Conservation (phyloP, 129 eudicot genomes). For the Pittosporum tobira region DNA sequence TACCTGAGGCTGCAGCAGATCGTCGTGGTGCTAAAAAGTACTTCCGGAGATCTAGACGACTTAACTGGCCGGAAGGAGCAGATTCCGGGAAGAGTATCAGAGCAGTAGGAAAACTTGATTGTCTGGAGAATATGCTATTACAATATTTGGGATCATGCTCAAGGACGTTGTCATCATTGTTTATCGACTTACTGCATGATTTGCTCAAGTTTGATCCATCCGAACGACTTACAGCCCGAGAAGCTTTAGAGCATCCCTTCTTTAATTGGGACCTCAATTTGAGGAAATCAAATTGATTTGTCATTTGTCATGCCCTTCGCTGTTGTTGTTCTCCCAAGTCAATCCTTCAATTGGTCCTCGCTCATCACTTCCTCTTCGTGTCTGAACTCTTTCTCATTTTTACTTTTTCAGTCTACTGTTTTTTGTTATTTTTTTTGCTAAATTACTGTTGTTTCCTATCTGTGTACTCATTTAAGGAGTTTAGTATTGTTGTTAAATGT, state of each 20-base stretch:
- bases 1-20: slow-evolving; percentile 51
- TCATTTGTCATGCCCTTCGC: no score
- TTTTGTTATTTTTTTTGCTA: no score
- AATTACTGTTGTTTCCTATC: no score
- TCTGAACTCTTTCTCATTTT: no score
- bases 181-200: slow-evolving; percentile 55
- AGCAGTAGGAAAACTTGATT: slow-evolving; percentile 76
- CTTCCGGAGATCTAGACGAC: slow-evolving; percentile 54
- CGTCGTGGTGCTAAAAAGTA: slow-evolving; percentile 69
- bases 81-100: slow-evolving; percentile 79
- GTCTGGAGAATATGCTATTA: slow-evolving; percentile 56
- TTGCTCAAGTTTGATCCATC: slow-evolving; percentile 65
- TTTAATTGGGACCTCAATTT: slow-evolving; percentile 38
- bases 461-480: no score
- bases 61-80: slow-evolving; percentile 97
- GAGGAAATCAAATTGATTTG: no score
- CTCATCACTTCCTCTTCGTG: no score
- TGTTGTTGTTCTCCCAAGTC: no score
- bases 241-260: slow-evolving; percentile 73
- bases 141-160: slow-evolving; percentile 35
- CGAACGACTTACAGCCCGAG: slow-evolving; percentile 55
- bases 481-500: no score
- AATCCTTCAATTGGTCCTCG: no score
- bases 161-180: slow-evolving; percentile 23
- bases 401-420: no score